phyloP scores from a whole-genome alignment of 805 yeast species.

The Candida pseudoglaebosa region DNA sequence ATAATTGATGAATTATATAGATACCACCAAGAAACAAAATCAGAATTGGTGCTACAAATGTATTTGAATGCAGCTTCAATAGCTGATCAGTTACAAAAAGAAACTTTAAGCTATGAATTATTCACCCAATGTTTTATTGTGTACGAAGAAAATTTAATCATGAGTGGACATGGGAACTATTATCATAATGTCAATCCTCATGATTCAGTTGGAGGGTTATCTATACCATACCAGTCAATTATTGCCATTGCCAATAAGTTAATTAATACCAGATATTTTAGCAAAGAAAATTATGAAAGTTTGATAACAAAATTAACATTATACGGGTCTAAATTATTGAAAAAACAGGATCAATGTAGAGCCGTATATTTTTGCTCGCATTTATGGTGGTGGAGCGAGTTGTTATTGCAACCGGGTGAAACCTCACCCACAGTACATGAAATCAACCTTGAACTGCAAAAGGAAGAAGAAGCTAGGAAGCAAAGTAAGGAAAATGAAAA shows the following conservation, averaged over 20 bases:
- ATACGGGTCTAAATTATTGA: conserved; percentile 82
- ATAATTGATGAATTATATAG: conserved; percentile 63
- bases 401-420: conserved; percentile 25
- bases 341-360: conserved; percentile 93
- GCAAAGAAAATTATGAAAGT: conserved; percentile 70
- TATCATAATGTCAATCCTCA: conserved; percentile 25
- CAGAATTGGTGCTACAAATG: conserved; percentile 42
- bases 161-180: conserved; percentile 12
- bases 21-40: conserved; percentile 26
- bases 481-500: conserved; percentile 14
- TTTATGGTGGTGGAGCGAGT: conserved; percentile 87
- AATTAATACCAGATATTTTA: conserved; percentile 40
- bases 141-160: conserved; percentile 59
- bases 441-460: conserved; percentile 4
- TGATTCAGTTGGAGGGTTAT: conserved; percentile 42
- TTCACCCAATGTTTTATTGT: conserved; percentile 83
- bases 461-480: conserved; percentile 17
- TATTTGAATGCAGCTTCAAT: conserved; percentile 65
- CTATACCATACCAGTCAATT: conserved; percentile 48
- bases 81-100: conserved; percentile 72
- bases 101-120: conserved; percentile 79
- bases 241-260: conserved; percentile 44
- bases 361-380: conserved; percentile 86
- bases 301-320: conserved; percentile 81
- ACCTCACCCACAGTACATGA: conserved; percentile 23